Base-by-base conservation (phyloP, 1,284 basidiomycete species). In the Pseudozyma tsukubaensis region DNA sequence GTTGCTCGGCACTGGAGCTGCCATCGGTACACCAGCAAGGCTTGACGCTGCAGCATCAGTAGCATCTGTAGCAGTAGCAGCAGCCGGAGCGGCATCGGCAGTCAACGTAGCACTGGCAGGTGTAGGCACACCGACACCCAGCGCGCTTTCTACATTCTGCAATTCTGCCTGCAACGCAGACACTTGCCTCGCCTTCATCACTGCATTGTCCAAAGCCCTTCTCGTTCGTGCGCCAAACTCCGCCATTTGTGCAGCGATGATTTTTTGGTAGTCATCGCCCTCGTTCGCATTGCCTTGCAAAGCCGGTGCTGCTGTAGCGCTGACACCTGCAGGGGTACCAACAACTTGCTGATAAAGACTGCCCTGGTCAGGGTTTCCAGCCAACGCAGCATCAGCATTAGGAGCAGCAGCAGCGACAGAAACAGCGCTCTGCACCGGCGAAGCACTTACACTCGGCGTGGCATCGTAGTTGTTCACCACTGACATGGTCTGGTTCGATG, bases 231-330 rank as follows among this genome's bases (percentile, higher is more conserved):
- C 44, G 8, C 69, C 63, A 19, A 72, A 56, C 35, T 51, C 45
- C 3, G 35, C 47, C 63, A 67, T 67, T 52, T 72, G 70, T 40
- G 59, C 51, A 6, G 50, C 70, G 14, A 72, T 51, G 10, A 72
- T 54, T 24, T 48, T 40, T 8, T 42, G 36, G 42, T 43, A 71
- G 48, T 53, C 14, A 13, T n/a, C 36, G 9, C 53, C 68, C 7
- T 53, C 53, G 14, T 40, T 50, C n/a, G 67, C 57, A 34, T 64
- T 70, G 0, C 61, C 61, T 14, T 51, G 44, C 57, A 70, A 52
- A 35, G 14, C 21, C n/a, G 9, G 44, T 14, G 14, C 59, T 35
- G 56, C 43, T 40, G 44, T 0, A 49, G 44, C 35, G 48, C 32
- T 4, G 40, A 45, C n/a, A 66, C 47, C 49, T 56, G 64, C 13